Base-by-base conservation (phyloP, 495 filamentous ascomycete genomes). In the Podospora conica region DNA sequence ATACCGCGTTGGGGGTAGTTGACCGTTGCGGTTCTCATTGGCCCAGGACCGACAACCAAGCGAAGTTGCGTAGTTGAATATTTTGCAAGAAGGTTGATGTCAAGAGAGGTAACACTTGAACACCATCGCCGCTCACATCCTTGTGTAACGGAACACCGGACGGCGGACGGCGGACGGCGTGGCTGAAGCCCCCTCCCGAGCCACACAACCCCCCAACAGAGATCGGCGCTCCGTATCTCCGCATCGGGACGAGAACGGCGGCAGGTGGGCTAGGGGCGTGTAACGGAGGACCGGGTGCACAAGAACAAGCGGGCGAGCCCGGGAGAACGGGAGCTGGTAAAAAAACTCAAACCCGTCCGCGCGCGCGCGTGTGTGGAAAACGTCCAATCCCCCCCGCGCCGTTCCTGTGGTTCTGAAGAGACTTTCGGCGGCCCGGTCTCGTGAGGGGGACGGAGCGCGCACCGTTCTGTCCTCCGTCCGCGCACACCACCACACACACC, bases 281-380 rank as follows among this genome's bases (percentile, higher is more conserved):
- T 12, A 21, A 63, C 48, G 27, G 21, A 23, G 48, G 56, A 65
- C 48, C 48, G 31, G 59, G 18, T 15, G 56, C 24, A 48, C 40
- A 48, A 48, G 18, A 48, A n/a, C 40, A 7, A 48, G 40, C 40
- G 15, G 55, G 33, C 23, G 33, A 55, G 66, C 61, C 62, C 66
- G 55, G 61, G 56, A 58, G 56, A 9, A 21, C 58, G 66, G 66
- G 61, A 60, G 62, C 66, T 61, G 57, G 56, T 33, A 60, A 65
- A 48, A 48, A 48, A n/a, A n/a, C 33, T 48, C 33, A 48, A 48
- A 48, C 40, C 40, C 40, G 40, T 8, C 40, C 40, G 40, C 40
- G 18, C 53, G 31, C 64, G 56, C 33, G 29, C n/a, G 33, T n/a
- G n/a, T n/a, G n/a, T n/a, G n/a, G n/a, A 28, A 65, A 58, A 53